Percentiles rank a stretch among this genome's conserved stretches.
Conservation (phyloP, 2,329 filamentous ascomycete genomes). For the Leptographium lundbergii region DNA sequence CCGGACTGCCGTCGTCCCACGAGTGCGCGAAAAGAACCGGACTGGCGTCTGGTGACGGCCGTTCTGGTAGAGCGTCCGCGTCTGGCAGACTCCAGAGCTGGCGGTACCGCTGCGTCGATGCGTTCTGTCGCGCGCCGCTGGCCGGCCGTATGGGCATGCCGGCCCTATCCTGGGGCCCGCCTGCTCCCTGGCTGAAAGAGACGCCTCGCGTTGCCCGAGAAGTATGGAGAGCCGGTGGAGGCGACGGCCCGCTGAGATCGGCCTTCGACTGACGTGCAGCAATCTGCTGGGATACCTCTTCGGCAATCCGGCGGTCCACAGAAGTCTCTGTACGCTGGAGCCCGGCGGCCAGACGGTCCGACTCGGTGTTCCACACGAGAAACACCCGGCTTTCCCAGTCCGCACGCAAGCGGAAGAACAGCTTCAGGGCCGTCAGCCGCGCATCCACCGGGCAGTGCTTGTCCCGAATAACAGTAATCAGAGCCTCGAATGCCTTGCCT, state of each 20-base stretch:
- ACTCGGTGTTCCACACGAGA: conserved; percentile 57
- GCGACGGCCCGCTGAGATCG: conserved; percentile 25
- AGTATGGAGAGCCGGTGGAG: conserved; percentile 23
- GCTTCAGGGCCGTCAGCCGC: conserved; percentile 60
- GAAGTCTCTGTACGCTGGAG: conserved; percentile 53
- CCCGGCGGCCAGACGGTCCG: conserved; percentile 57
- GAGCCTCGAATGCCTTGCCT: conserved; percentile 44
- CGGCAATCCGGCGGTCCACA: conserved; percentile 34
- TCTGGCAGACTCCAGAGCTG: conserved; percentile 49
- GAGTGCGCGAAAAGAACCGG: conserved; percentile 34
- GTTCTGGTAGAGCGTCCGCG: conserved; percentile 38
- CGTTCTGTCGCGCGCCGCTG: conserved; percentile 23
- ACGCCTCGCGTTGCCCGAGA: conserved; percentile 25
- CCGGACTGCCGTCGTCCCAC: conserved; percentile 1
- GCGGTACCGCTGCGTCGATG: conserved; percentile 24
- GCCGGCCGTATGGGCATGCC: conserved; percentile 25
- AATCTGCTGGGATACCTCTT: conserved; percentile 33
- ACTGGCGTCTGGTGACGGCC: conserved; percentile 32
- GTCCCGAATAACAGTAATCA: conserved; percentile 51
- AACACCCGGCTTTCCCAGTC: conserved; percentile 70
- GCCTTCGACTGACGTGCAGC: conserved; percentile 28
- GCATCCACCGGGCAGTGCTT: conserved; percentile 52
- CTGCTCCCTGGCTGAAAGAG: conserved; percentile 33
- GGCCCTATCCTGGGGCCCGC: background rate
- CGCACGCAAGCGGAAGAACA: conserved; percentile 71